A percentile compares a stretch with the other conserved stretches of the same genome.
Conservation (phyloP, 768 basidiomycete species). For the Trichaptum fuscoviolaceum region DNA sequence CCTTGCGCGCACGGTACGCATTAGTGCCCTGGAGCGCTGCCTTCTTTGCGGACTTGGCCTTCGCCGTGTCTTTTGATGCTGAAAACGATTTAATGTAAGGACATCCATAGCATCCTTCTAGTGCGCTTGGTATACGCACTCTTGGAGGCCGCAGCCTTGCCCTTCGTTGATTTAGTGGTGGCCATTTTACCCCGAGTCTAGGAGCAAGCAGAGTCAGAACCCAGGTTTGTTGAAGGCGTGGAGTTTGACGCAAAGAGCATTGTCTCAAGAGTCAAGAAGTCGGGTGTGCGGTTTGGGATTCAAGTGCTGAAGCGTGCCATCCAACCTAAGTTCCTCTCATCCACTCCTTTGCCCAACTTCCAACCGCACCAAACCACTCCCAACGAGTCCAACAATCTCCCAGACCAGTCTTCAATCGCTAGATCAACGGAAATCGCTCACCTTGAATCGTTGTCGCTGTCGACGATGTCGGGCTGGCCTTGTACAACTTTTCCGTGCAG, state of each 20-base stretch:
- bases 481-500: not conserved
- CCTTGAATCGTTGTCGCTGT: not conserved
- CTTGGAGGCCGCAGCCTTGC: slow-evolving; percentile 48
- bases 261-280: not conserved
- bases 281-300: not conserved
- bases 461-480: not conserved
- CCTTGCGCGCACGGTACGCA: slow-evolving; percentile 72
- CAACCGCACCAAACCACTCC: not conserved
- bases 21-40: slow-evolving; percentile 87
- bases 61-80: slow-evolving; percentile 36
- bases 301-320: not conserved
- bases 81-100: slow-evolving; percentile 2
- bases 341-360: not conserved
- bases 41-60: slow-evolving; percentile 95
- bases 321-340: not conserved
- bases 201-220: not conserved
- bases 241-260: not conserved
- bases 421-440: not conserved
- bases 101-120: not conserved
- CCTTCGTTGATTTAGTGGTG: slow-evolving; percentile 61
- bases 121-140: slow-evolving; percentile 20
- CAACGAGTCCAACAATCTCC: not conserved
- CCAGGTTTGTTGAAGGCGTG: not conserved
- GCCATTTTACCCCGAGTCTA: slow-evolving; percentile 42
- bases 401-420: not conserved